Percentiles rank a stretch among this genome's conserved stretches.
These are phyloP conservation scores for Colletotrichum liriopes DNA, from an alignment of 2,329 filamentous ascomycete species.

Conservation along the genomic window DNA sequence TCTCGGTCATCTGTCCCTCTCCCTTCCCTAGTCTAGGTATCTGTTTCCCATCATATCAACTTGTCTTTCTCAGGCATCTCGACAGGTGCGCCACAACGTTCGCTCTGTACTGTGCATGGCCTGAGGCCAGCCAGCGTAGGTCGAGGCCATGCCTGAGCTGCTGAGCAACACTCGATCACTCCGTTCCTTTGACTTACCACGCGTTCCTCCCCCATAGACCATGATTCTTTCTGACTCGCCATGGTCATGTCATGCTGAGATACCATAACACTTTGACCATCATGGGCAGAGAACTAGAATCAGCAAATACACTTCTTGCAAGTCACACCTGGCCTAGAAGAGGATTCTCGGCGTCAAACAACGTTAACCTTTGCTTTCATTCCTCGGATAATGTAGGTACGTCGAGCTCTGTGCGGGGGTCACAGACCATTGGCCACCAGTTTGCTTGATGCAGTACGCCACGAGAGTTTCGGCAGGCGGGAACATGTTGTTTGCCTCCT, in stretches of 20 bases:
- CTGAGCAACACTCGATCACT: neutral
- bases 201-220: neutral
- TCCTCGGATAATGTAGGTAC: slow-evolving; percentile 1
- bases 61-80: slow-evolving; percentile 3
- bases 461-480: slow-evolving; percentile 28
- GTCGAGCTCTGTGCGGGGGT: slow-evolving; percentile 26
- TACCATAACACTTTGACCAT: slow-evolving; percentile 24
- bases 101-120: slow-evolving; percentile 17
- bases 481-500: slow-evolving; percentile 12
- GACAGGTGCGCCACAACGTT: neutral
- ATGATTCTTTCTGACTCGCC: slow-evolving; percentile 14
- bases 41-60: neutral
- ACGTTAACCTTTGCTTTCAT: neutral
- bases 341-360: neutral
- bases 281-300: neutral
- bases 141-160: neutral
- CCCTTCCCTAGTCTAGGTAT: no score
- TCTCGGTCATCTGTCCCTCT: neutral
- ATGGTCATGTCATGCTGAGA: neutral
- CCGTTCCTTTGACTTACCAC: neutral
- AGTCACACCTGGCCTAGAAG: slow-evolving; percentile 11
- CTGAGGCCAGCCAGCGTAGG: slow-evolving; percentile 8
- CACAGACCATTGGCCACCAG: slow-evolving; percentile 33
- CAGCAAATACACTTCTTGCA: neutral
- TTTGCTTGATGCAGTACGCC: slow-evolving; percentile 26